Base-by-base conservation (phyloP, 371 early-diverging fungal species). In the Coemansia sp. region DNA sequence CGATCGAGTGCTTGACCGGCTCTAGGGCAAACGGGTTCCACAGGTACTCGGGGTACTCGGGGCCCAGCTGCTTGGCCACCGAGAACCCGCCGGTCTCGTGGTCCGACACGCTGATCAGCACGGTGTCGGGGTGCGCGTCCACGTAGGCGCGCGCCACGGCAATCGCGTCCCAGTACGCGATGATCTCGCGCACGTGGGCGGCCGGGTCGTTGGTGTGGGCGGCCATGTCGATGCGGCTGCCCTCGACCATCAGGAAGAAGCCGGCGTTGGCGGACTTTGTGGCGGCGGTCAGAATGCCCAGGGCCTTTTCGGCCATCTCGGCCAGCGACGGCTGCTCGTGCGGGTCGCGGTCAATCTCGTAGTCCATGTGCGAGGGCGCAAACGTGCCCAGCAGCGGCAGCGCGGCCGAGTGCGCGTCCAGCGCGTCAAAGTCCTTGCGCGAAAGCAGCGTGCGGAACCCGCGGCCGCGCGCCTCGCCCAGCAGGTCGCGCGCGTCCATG, bases 301-400 rank as follows among this genome's bases (percentile, higher is more conserved):
- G 65, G 9, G 91, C 93, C 67, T 87, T 87, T 9, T 63, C 43
- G 4, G 88, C 65, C 93, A 92, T 92, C 64, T 92, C 90, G 6
- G 67, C 71, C 48, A 93, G 78, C 1, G 88, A 82, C 0, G 93
- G 93, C 70, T 90, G 85, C 9, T 68, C 48, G 7, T 69, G 41
- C 5, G 79, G 75, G 50, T 89, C 77, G 47, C 91, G 86, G 78
- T 93, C 93, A 63, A 93, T 90, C 47, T 89, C 88, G 68, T 85
- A 93, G 41, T 80, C 73, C 90, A 93, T 89, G 71, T 93, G 90
- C 65, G 67, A 66, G 1, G 80, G 65, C 4, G 91, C 76, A 65
- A 98, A 93, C 13, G 95, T 75, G 13, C 86, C 89, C 45, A 94
- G 61, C 1, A 88, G 68, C 4, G 98, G 98, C 34, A 97, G 80